Conservation (phyloP, 2,329 filamentous ascomycete species). For the Pyrenochaeta sp. region DNA sequence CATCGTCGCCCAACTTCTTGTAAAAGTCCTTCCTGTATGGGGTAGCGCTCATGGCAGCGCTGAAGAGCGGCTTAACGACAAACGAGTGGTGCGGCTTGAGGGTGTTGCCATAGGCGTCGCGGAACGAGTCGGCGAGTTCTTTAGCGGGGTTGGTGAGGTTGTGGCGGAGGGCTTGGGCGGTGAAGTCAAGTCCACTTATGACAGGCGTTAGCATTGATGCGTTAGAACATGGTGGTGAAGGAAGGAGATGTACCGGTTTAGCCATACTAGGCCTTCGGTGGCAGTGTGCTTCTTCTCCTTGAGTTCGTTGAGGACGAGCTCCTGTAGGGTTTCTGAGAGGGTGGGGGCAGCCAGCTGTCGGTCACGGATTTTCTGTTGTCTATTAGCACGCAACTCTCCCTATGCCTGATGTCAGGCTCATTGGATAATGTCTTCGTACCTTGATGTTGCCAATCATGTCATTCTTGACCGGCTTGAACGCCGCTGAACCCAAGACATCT, state of each 20-base stretch:
- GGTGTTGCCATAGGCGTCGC: conserved; percentile 80
- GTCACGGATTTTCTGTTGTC: conserved; percentile 81
- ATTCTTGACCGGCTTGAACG: conserved; percentile 89
- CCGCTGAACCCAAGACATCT: conserved; percentile 72
- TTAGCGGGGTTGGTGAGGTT: conserved; percentile 74
- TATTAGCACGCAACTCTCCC: conserved; percentile 1
- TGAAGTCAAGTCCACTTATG: conserved; percentile 89
- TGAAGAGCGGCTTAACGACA: conserved; percentile 90
- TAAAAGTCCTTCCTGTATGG: conserved; percentile 97
- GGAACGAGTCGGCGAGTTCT: conserved; percentile 89
- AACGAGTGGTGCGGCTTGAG: conserved; percentile 93
- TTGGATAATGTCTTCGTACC: conserved; percentile 62
- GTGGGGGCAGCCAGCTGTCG: conserved; percentile 79
- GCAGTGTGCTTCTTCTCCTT: conserved; percentile 89
- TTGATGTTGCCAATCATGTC: conserved; percentile 94
- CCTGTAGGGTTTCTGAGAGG: conserved; percentile 85
- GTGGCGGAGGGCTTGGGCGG: conserved; percentile 79
- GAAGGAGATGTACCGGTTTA: conserved; percentile 73
- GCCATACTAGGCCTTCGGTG: conserved; percentile 90
- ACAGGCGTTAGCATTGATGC: neutral
- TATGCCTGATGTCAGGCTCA: neutral
- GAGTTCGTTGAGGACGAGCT: conserved; percentile 85
- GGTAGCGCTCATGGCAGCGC: conserved; percentile 88
- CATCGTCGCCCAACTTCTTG: conserved; percentile 77
- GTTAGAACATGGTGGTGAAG: neutral